Evolutionary conservation across 768 basidiomycete genomes (phyloP).

Genomic region (Boletus tomentosulus): DNA sequence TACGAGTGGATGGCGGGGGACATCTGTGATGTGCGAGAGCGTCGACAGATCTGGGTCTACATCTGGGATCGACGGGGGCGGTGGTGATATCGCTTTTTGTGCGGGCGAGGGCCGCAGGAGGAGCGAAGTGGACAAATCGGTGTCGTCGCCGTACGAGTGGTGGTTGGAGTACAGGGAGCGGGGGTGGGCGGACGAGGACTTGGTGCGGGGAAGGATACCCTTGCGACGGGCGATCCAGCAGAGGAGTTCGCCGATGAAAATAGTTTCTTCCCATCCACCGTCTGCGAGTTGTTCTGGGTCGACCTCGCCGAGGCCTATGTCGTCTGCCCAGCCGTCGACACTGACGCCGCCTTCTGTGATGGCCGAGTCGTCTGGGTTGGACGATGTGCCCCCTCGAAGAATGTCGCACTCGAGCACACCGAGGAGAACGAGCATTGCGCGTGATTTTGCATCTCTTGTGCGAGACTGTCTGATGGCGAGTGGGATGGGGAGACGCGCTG

Average conservation of each 20-base stretch:
- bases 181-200: background rate
- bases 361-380: constrained; percentile 28
- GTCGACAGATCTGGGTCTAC: constrained; percentile 4
- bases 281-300: constrained; percentile 63
- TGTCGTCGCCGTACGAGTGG: constrained; percentile 19
- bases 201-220: constrained; percentile 30
- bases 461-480: constrained; percentile 34
- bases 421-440: constrained; percentile 71
- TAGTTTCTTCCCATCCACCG: constrained; percentile 64
- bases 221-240: constrained; percentile 60
- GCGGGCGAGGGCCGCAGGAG: constrained; percentile 21
- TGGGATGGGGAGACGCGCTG: constrained; percentile 47
- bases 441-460: constrained; percentile 41
- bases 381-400: constrained; percentile 44
- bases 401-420: constrained; percentile 70
- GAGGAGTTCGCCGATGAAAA: constrained; percentile 60
- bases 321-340: constrained; percentile 33
- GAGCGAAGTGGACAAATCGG: constrained; percentile 24
- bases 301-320: constrained; percentile 61
- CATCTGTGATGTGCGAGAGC: constrained; percentile 26
- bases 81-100: background rate
- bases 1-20: constrained; percentile 30
- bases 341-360: constrained; percentile 20
- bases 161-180: constrained; percentile 19
- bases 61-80: background rate